Conservation (phyloP, 371 early-diverging fungal species). For the Nematocida sp. region DNA sequence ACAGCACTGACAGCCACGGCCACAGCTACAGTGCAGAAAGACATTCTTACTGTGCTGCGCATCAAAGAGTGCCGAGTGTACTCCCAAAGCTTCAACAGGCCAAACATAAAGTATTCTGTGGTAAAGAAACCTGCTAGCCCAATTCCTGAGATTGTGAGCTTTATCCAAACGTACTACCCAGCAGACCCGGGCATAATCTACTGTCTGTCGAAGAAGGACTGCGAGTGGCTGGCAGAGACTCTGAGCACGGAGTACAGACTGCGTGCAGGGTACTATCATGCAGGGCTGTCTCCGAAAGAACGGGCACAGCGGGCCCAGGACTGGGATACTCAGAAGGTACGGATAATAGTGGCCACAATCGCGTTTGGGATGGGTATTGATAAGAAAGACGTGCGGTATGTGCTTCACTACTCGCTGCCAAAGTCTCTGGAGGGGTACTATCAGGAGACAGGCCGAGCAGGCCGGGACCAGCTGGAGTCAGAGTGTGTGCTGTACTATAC, state of each 20-base stretch:
- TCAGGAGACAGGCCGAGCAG: constrained; percentile 96
- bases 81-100: constrained; percentile 74
- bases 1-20: constrained; percentile 97
- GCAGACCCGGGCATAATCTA: constrained; percentile 89
- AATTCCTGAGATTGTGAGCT: constrained; percentile 70
- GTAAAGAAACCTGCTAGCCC: constrained; percentile 67
- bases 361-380: constrained; percentile 93
- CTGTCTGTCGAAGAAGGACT: constrained; percentile 74
- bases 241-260: constrained; percentile 66
- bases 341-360: constrained; percentile 91
- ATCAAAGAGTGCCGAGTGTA: constrained; percentile 65
- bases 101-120: constrained; percentile 70
- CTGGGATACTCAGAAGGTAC: constrained; percentile 71
- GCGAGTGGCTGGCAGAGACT: constrained; percentile 76
- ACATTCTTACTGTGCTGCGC: constrained; percentile 51
- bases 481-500: constrained; percentile 79
- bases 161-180: constrained; percentile 70
- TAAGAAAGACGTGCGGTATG: constrained; percentile 93
- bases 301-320: constrained; percentile 72
- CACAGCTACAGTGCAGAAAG: constrained; percentile 76
- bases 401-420: constrained; percentile 87
- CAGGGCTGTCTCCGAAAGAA: constrained; percentile 78
- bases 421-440: constrained; percentile 94
- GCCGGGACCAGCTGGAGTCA: constrained; percentile 82
- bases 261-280: constrained; percentile 77